Evolutionary conservation across 2,329 filamentous ascomycete species (phyloP).

Genomic region (Metarhizium humberi): DNA sequence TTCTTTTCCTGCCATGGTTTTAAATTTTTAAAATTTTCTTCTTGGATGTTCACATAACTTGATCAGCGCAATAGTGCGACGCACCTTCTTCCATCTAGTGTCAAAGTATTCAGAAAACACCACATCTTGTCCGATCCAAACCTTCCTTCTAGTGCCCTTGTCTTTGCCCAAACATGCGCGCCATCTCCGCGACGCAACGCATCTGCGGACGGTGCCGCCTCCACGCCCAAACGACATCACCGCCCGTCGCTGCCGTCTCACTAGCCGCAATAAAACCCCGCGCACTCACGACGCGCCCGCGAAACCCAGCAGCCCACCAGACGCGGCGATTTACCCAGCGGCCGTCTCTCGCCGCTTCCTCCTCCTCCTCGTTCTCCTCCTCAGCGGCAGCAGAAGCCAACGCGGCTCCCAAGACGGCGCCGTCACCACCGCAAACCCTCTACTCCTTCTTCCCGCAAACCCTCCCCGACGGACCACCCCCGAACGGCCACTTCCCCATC

Average conservation of each 20-base stretch:
- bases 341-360: neutral
- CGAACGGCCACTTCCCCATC: conserved; percentile 65
- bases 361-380: too few relatives aligned
- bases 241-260: neutral
- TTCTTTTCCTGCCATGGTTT: too few relatives aligned
- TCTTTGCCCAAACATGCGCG: neutral
- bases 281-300: neutral
- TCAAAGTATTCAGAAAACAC: too few relatives aligned
- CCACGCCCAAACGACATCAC: conserved; percentile 14
- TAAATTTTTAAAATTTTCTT: too few relatives aligned
- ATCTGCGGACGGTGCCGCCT: conserved; percentile 24
- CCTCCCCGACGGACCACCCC: conserved; percentile 69
- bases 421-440: conserved; percentile 43
- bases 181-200: neutral
- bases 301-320: neutral
- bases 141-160: too few relatives aligned
- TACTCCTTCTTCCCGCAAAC: conserved; percentile 85
- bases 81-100: too few relatives aligned
- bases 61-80: too few relatives aligned
- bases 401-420: neutral
- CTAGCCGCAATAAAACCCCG: too few relatives aligned
- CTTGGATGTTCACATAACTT: too few relatives aligned
- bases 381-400: too few relatives aligned
- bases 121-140: too few relatives aligned
- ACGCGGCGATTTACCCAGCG: neutral